These are phyloP conservation scores for Ogataea pignaliae DNA, from an alignment of 805 yeast species.

Conservation along the genomic window DNA sequence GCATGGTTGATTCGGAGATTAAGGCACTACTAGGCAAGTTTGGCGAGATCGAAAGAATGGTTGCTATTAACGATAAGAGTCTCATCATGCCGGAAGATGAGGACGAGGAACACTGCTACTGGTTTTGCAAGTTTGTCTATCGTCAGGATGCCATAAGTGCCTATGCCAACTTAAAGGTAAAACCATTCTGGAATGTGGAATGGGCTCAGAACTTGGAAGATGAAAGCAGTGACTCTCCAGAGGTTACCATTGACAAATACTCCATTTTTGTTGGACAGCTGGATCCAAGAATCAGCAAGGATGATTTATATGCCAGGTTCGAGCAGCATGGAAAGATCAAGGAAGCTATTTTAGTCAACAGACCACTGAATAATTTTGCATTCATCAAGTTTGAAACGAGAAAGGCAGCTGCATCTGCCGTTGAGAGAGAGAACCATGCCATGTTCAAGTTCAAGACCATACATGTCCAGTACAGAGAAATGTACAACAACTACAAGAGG, in stretches of 20 bases:
- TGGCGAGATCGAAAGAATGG: conserved; percentile 75
- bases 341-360: conserved; percentile 51
- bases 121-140: conserved; percentile 77
- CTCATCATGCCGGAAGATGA: conserved; percentile 12
- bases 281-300: conserved; percentile 48
- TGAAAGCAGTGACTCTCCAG: conserved; percentile 29
- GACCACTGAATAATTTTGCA: conserved; percentile 57
- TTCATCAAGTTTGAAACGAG: conserved; percentile 64
- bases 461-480: conserved; percentile 80
- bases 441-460: conserved; percentile 68
- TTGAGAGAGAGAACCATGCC: conserved; percentile 80
- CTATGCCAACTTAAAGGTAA: conserved; percentile 60
- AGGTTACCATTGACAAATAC: conserved; percentile 55
- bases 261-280: conserved; percentile 82
- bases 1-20: conserved; percentile 29
- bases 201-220: conserved; percentile 85
- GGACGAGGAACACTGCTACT: conserved; percentile 26
- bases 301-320: conserved; percentile 55
- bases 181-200: conserved; percentile 55
- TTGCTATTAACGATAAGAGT: conserved; percentile 36
- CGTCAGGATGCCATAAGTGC: conserved; percentile 88
- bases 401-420: conserved; percentile 79
- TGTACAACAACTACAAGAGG: conserved; percentile 36
- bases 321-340: conserved; percentile 60
- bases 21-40: conserved; percentile 39